Conservation (phyloP, 768 basidiomycete genomes). For the Rhodotorula babjevae region DNA sequence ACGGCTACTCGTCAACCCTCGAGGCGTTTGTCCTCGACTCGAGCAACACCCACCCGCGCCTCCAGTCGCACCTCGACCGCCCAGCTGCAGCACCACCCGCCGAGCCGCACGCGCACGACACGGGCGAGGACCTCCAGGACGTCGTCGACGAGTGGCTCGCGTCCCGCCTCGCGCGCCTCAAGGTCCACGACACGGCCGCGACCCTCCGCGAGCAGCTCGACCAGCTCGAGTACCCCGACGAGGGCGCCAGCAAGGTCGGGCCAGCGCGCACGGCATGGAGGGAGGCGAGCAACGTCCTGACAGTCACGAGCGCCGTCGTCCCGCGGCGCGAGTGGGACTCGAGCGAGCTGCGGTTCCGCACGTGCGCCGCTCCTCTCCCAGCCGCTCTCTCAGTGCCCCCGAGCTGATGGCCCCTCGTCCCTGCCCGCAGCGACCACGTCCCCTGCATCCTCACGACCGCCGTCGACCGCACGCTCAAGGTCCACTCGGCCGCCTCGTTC, state of each 20-base stretch:
- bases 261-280: slow-evolving; percentile 3
- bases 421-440: neutral
- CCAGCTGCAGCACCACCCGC: no score
- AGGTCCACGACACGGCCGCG: neutral
- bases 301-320: slow-evolving; percentile 2
- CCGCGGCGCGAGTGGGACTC: slow-evolving; percentile 28
- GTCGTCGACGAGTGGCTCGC: slow-evolving; percentile 27
- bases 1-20: slow-evolving; percentile 18
- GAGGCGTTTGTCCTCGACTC: slow-evolving; percentile 14
- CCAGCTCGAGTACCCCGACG: neutral
- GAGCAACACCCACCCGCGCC: neutral
- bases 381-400: neutral
- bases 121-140: slow-evolving; percentile 12
- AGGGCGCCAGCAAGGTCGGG: neutral
- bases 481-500: slow-evolving; percentile 33
- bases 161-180: neutral
- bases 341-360: slow-evolving; percentile 9
- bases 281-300: slow-evolving; percentile 29
- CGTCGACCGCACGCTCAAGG: slow-evolving; percentile 43
- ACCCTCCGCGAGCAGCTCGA: slow-evolving; percentile 1
- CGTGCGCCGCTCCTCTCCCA: neutral
- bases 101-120: no score
- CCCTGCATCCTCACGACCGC: slow-evolving; percentile 42
- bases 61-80: neutral
- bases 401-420: no score